phyloP scores from a whole-genome alignment of 2,329 filamentous ascomycete species.

The Ophiostoma sp. region DNA sequence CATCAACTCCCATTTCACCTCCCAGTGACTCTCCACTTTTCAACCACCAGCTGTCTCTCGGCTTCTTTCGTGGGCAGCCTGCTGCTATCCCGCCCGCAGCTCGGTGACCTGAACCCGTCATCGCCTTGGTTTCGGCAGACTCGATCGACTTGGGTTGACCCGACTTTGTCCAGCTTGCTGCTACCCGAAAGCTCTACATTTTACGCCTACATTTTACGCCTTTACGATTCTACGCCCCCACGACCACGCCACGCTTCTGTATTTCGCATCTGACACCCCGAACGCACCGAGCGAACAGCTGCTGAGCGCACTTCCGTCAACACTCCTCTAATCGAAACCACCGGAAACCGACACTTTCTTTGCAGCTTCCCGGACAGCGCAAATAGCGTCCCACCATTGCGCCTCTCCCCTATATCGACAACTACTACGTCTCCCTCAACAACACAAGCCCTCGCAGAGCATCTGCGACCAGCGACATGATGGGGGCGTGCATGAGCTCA shows the following conservation, averaged over 20 bases:
- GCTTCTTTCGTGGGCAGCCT: neutral
- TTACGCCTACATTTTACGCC: too few species aligned
- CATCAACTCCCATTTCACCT: neutral
- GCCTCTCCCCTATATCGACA: neutral
- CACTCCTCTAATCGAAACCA: neutral
- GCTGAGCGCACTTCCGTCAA: neutral
- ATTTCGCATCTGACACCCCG: neutral
- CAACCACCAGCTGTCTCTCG: neutral
- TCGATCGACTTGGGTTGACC: neutral
- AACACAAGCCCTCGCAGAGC: neutral
- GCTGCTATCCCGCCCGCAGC: conserved; percentile 1
- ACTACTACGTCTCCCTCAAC: neutral
- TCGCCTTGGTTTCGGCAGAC: neutral
- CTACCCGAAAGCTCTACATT: too few species aligned
- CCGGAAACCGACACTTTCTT: neutral
- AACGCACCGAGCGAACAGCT: neutral
- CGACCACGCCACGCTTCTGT: neutral
- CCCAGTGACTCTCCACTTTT: conserved; percentile 9
- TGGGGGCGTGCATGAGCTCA: conserved; percentile 92
- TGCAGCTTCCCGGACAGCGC: neutral
- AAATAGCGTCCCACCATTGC: neutral
- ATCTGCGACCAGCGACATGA: conserved; percentile 37
- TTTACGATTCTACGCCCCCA: neutral
- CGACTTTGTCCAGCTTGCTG: neutral
- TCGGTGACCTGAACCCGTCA: conserved; percentile 2